phyloP scores from a whole-genome alignment of 208 protist genomes.

The Acanthamoeba triangularis region DNA sequence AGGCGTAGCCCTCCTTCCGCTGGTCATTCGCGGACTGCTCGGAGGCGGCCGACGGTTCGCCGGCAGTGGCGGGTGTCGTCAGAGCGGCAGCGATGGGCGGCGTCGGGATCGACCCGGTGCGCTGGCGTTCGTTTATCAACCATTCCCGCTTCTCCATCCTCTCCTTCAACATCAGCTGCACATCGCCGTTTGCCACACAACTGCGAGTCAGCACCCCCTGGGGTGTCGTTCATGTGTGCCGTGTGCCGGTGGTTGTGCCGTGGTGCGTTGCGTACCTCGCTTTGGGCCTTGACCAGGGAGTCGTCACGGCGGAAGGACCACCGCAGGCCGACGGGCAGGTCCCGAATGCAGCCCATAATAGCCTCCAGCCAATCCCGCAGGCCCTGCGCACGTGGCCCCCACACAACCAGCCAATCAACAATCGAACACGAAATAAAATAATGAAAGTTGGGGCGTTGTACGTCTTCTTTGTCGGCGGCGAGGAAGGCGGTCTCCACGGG shows the following conservation, averaged over 20 bases:
- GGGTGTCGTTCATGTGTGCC: too few relatives aligned
- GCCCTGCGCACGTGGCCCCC: background rate
- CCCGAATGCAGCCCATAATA: background rate
- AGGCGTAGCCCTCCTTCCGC: background rate
- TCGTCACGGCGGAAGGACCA: background rate
- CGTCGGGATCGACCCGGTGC: background rate
- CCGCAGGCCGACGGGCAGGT: background rate
- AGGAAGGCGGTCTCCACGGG: background rate
- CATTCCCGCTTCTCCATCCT: background rate
- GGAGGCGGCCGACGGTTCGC: background rate
- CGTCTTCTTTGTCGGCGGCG: conserved; percentile 1
- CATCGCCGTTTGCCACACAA: too few relatives aligned
- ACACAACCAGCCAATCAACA: background rate
- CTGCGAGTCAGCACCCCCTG: too few relatives aligned
- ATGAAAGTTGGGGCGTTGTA: background rate
- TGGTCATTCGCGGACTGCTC: background rate
- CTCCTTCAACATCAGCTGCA: background rate
- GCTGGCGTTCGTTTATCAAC: background rate
- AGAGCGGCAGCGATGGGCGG: background rate
- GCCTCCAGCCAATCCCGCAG: background rate
- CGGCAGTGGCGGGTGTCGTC: background rate
- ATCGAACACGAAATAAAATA: too few relatives aligned
- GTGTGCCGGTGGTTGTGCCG: background rate
- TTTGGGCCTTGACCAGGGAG: conserved; percentile 1
- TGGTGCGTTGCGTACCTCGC: background rate